phyloP scores from a whole-genome alignment of 495 filamentous ascomycete species.

The Chaetomium tenue region DNA sequence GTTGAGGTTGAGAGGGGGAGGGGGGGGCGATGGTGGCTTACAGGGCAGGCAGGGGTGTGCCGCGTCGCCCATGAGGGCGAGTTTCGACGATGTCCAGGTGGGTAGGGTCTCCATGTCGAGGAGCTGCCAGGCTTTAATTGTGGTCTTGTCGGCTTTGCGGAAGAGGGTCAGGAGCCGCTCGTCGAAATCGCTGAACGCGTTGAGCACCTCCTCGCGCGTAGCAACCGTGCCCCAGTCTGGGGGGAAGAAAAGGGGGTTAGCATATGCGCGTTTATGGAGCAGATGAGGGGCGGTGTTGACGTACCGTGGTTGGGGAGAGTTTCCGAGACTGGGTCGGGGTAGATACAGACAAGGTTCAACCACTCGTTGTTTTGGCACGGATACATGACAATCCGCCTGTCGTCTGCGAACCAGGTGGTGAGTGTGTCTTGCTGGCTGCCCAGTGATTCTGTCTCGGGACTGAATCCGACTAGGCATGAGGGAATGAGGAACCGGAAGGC shows the following conservation, averaged over 20 bases:
- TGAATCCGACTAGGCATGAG: slow-evolving; percentile 43
- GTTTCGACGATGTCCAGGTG: slow-evolving; percentile 49
- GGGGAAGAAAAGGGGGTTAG: neutral
- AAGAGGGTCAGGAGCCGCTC: slow-evolving; percentile 47
- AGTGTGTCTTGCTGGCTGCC: slow-evolving; percentile 44
- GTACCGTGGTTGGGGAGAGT: neutral
- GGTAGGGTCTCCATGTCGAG: slow-evolving; percentile 58
- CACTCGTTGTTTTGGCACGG: slow-evolving; percentile 54
- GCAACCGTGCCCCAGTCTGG: slow-evolving; percentile 48
- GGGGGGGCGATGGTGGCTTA: slow-evolving; percentile 13
- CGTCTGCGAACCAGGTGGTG: slow-evolving; percentile 49
- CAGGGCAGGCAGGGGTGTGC: slow-evolving; percentile 60
- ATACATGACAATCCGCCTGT: slow-evolving; percentile 60
- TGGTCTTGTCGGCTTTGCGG: slow-evolving; percentile 48
- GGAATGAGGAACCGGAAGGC: slow-evolving; percentile 62
- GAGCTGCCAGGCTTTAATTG: slow-evolving; percentile 57
- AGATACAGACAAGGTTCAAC: slow-evolving; percentile 61
- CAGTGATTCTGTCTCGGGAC: slow-evolving; percentile 47
- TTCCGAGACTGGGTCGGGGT: slow-evolving; percentile 49
- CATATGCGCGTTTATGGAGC: slow-evolving; percentile 20
- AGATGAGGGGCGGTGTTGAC: neutral
- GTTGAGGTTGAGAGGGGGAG: too few relatives aligned
- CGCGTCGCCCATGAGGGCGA: slow-evolving; percentile 60
- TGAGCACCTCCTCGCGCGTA: slow-evolving; percentile 47
- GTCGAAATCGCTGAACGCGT: slow-evolving; percentile 53